Conservation (phyloP, 139 green algal genomes). For the Mesostigma viride region DNA sequence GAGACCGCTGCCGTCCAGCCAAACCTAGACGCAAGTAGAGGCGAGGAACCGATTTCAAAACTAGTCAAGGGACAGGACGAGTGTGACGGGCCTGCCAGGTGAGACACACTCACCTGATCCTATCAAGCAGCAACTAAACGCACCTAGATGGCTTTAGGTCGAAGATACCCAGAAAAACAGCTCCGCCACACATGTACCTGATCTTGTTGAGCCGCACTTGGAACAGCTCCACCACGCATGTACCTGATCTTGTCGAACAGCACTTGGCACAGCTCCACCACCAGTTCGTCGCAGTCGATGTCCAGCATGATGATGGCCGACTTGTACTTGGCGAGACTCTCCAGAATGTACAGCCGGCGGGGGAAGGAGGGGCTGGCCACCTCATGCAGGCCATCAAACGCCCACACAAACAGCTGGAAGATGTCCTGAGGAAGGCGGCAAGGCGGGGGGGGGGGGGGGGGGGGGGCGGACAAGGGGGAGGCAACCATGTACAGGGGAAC, state of each 20-base stretch:
- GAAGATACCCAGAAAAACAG: not conserved
- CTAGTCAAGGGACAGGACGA: no score
- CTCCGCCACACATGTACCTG: constrained; percentile 10
- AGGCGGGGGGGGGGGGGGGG: not conserved
- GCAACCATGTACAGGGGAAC: not conserved
- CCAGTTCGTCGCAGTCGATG: constrained; percentile 20
- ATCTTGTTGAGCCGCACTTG: constrained; percentile 19
- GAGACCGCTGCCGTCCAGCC: no score
- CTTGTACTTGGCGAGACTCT: constrained; percentile 25
- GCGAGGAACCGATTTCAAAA: no score
- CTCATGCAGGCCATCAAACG: constrained; percentile 21
- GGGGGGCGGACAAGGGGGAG: no score
- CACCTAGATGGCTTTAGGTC: constrained; percentile 3
- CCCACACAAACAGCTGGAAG: constrained; percentile 22
- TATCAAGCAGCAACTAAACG: no score
- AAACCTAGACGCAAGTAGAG: no score
- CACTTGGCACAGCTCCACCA: constrained; percentile 18
- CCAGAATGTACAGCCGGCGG: constrained; percentile 23
- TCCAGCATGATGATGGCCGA: constrained; percentile 31
- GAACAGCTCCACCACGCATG: not conserved
- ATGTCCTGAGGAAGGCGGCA: constrained; percentile 21
- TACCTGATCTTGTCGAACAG: constrained; percentile 28
- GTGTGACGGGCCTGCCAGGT: no score
- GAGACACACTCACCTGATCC: no score
- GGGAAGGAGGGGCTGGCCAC: not conserved